Evolutionary conservation across 257 asterid species (phyloP).

Genomic region (Solanum pimpinellifolium): DNA sequence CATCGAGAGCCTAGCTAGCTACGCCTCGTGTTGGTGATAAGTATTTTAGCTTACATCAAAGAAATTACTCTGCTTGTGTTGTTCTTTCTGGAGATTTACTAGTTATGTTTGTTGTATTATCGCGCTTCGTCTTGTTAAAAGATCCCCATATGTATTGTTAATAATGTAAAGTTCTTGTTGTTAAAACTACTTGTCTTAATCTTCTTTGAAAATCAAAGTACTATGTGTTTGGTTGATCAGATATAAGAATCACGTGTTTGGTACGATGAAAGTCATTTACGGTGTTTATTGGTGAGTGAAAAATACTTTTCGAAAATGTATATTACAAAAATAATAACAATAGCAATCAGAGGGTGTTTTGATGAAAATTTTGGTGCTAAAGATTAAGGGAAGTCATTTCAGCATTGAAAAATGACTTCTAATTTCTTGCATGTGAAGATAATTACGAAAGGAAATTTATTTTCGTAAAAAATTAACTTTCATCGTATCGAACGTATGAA

Average conservation of each 20-base stretch:
- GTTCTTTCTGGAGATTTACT: neutral
- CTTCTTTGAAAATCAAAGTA: neutral
- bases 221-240: neutral
- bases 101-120: neutral
- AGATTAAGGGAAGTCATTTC: neutral
- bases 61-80: neutral
- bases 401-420: neutral
- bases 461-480: neutral
- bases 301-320: neutral
- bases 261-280: neutral
- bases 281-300: neutral
- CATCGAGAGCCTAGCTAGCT: conserved; percentile 14
- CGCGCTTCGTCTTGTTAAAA: neutral
- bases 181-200: neutral
- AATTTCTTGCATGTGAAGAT: neutral
- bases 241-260: neutral
- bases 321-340: too few species aligned
- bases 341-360: neutral
- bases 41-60: neutral
- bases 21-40: neutral
- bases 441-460: neutral
- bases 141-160: neutral
- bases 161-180: neutral
- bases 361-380: neutral
- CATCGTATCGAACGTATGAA: neutral